A percentile compares a stretch with the other conserved stretches of the same genome.
These are phyloP conservation scores for Alternaria longipes DNA, from an alignment of 2,329 filamentous ascomycete genomes.

Conservation along the genomic window DNA sequence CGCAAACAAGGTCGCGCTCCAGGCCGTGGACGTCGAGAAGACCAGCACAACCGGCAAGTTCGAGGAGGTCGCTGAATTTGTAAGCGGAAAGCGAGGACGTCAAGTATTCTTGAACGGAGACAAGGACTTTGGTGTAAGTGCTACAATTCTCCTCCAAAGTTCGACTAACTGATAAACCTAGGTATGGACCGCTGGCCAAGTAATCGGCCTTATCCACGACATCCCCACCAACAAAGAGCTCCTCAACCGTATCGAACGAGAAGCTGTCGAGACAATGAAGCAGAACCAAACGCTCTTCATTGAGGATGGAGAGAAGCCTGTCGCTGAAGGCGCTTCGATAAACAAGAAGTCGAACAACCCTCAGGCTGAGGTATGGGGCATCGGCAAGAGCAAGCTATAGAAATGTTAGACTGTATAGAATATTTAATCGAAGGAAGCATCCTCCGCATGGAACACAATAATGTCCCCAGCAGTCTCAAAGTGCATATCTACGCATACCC, in stretches of 20 bases:
- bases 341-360: slow-evolving; percentile 51
- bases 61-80: slow-evolving; percentile 82
- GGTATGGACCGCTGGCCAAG: slow-evolving; percentile 97
- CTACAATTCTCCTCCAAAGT: not conserved
- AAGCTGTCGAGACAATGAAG: slow-evolving; percentile 55
- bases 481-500: no score
- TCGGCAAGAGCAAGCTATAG: slow-evolving; percentile 57
- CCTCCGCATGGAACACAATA: not conserved
- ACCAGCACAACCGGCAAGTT: slow-evolving; percentile 89
- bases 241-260: slow-evolving; percentile 57
- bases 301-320: slow-evolving; percentile 32
- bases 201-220: slow-evolving; percentile 72
- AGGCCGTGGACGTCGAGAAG: slow-evolving; percentile 83
- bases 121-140: slow-evolving; percentile 74
- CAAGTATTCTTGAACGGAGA: slow-evolving; percentile 95
- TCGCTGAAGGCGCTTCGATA: slow-evolving; percentile 34
- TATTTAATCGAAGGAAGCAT: not conserved
- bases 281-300: slow-evolving; percentile 51
- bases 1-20: slow-evolving; percentile 85
- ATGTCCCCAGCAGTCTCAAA: not conserved
- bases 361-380: slow-evolving; percentile 53
- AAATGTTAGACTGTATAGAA: not conserved
- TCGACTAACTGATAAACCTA: slow-evolving; percentile 50
- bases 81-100: slow-evolving; percentile 89
- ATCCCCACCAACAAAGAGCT: slow-evolving; percentile 60